Evolutionary conservation across 306 rosid species (phyloP).

Genomic region (Glycine latifolia): DNA sequence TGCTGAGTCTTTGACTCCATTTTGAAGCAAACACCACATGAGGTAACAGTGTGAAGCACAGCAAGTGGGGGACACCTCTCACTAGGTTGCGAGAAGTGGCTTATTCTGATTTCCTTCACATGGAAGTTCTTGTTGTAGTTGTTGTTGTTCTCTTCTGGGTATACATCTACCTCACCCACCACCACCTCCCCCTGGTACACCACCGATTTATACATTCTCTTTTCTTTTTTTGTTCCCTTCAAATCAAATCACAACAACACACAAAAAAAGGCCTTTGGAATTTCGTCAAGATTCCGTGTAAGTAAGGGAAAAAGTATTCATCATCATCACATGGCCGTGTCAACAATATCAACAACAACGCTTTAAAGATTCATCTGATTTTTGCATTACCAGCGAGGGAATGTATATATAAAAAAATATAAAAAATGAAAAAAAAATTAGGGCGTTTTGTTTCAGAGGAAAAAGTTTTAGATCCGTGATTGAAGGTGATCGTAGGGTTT

Average conservation of each 20-base stretch:
- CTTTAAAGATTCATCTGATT: slow-evolving; percentile 68
- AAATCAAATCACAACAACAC: slow-evolving; percentile 44
- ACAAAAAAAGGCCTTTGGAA: slow-evolving; percentile 46
- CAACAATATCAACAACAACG: slow-evolving; percentile 29
- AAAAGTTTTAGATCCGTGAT: slow-evolving; percentile 65
- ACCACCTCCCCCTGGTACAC: slow-evolving; percentile 84
- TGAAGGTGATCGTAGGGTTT: slow-evolving; percentile 54
- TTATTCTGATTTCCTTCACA: slow-evolving; percentile 92
- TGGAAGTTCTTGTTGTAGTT: slow-evolving; percentile 43
- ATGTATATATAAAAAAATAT: slow-evolving; percentile 28
- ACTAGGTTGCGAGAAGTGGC: slow-evolving; percentile 88
- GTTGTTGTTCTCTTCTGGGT: slow-evolving; percentile 65
- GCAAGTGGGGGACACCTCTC: slow-evolving; percentile 99
- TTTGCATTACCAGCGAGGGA: slow-evolving; percentile 55
- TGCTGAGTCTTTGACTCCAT: slow-evolving; percentile 95
- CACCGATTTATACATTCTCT: slow-evolving; percentile 77
- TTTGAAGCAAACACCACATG: slow-evolving; percentile 93
- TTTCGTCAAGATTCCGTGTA: slow-evolving; percentile 55
- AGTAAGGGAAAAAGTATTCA: slow-evolving; percentile 48
- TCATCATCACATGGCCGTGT: slow-evolving; percentile 56
- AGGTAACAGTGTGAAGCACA: slow-evolving; percentile 87
- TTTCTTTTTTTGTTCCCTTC: slow-evolving; percentile 36
- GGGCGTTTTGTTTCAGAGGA: slow-evolving; percentile 26
- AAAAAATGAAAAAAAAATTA: slow-evolving; percentile 17
- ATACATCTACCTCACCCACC: slow-evolving; percentile 92